phyloP scores from a whole-genome alignment of 1,139 yeast genomes.

The Kurtzmaniella natalensis region DNA sequence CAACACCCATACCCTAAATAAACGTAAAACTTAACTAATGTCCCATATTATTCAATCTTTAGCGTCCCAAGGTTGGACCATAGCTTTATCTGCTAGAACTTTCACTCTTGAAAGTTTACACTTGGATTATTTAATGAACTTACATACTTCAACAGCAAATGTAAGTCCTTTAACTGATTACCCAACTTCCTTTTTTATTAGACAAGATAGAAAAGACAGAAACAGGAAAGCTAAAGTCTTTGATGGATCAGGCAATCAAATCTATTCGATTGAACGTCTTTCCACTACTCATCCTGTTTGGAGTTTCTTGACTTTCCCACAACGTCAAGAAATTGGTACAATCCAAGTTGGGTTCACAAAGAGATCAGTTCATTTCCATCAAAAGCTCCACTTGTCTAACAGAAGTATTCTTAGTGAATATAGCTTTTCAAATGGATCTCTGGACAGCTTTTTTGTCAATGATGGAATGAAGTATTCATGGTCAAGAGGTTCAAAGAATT shows the following conservation, averaged over 20 bases:
- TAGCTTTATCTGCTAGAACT: constrained; percentile 33
- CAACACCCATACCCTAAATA: too few species aligned
- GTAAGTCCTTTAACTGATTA: constrained; percentile 32
- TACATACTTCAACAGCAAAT: constrained; percentile 33
- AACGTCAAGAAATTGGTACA: constrained; percentile 47
- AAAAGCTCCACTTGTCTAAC: constrained; percentile 41
- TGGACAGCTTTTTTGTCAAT: constrained; percentile 39
- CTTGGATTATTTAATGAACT: constrained; percentile 28
- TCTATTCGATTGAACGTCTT: constrained; percentile 49
- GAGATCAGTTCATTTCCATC: constrained; percentile 48
- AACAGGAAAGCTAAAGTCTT: constrained; percentile 47
- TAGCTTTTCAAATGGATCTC: constrained; percentile 29
- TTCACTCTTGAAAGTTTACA: constrained; percentile 36
- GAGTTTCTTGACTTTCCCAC: constrained; percentile 44
- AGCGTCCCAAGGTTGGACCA: constrained; percentile 38
- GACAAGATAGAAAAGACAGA: constrained; percentile 46
- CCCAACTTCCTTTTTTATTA: constrained; percentile 40
- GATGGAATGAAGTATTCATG: constrained; percentile 56
- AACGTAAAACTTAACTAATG: constrained; percentile 12
- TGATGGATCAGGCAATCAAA: constrained; percentile 34
- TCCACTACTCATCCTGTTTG: constrained; percentile 49
- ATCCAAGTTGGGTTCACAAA: constrained; percentile 45
- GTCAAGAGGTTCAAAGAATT: constrained; percentile 46
- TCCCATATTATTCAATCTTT: constrained; percentile 35
- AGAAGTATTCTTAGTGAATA: constrained; percentile 33